phyloP scores from a whole-genome alignment of 108 stramenopile species.

The Nitzschia sp. region DNA sequence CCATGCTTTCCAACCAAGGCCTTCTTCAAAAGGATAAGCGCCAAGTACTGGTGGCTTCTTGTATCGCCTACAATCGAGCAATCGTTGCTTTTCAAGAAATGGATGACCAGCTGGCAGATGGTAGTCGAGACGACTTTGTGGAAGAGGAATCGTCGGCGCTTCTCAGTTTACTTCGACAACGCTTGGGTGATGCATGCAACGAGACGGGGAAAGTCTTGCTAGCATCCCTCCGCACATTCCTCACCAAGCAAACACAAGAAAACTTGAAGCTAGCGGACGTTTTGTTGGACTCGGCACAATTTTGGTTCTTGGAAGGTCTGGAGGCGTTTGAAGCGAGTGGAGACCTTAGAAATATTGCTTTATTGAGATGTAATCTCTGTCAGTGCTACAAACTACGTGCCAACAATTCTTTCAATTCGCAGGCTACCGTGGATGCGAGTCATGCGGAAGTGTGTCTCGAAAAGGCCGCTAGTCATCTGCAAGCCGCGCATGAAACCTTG shows the following conservation, averaged over 20 bases:
- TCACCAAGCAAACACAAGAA: conserved; percentile 22
- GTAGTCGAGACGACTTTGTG: neutral
- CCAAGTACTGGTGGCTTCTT: conserved; percentile 75
- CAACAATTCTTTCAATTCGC: conserved; percentile 54
- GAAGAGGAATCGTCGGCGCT: conserved; percentile 9
- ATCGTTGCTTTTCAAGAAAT: conserved; percentile 48
- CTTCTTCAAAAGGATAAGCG: conserved; percentile 65
- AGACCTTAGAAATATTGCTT: conserved; percentile 70
- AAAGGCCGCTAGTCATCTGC: conserved; percentile 71
- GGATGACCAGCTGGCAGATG: neutral
- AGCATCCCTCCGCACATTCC: conserved; percentile 49
- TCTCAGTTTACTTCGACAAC: conserved; percentile 57
- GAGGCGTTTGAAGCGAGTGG: conserved; percentile 54
- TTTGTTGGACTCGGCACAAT: conserved; percentile 73
- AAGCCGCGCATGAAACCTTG: conserved; percentile 68
- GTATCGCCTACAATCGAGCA: conserved; percentile 67
- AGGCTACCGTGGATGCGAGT: conserved; percentile 15
- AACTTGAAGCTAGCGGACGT: conserved; percentile 32
- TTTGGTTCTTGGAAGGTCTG: conserved; percentile 77
- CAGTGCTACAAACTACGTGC: conserved; percentile 79
- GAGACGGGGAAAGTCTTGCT: conserved; percentile 80
- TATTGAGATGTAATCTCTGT: conserved; percentile 81
- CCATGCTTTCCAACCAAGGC: conserved; percentile 49
- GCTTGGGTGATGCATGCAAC: conserved; percentile 89
- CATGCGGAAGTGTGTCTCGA: conserved; percentile 81